A percentile compares a stretch with the other conserved stretches of the same genome.
Evolutionary conservation across 768 basidiomycete genomes (phyloP).

Genomic region (Kwoniella dendrophila): DNA sequence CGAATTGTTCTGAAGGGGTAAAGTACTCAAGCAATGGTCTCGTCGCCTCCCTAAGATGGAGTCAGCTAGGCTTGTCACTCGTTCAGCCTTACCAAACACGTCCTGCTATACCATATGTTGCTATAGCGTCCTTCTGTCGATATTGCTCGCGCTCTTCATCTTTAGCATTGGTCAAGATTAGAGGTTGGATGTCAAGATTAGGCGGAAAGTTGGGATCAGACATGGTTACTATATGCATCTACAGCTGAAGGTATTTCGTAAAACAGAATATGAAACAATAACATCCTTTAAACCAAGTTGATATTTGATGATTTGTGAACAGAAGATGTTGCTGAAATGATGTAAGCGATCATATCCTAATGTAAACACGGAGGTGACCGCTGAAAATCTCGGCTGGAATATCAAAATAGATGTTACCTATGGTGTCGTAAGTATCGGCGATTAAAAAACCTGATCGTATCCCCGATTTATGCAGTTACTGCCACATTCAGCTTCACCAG

Average conservation of each 20-base stretch:
- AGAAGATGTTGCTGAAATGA: no score
- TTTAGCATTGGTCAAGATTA: background rate
- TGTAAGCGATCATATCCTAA: background rate
- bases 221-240: conserved; percentile 14
- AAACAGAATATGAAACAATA: no score
- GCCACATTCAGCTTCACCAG: background rate
- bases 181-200: conserved; percentile 59
- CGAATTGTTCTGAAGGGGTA: conserved; percentile 57
- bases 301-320: no score
- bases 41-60: conserved; percentile 70
- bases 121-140: conserved; percentile 63
- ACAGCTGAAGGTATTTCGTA: no score
- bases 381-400: background rate
- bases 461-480: background rate
- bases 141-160: conserved; percentile 4
- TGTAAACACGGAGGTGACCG: background rate
- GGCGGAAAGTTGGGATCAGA: conserved; percentile 61
- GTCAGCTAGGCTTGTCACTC: background rate
- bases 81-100: conserved; percentile 69
- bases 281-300: no score
- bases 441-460: background rate
- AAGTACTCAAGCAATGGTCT: conserved; percentile 67
- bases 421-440: background rate
- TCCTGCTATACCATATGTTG: conserved; percentile 77
- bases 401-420: background rate